Evolutionary conservation across 148 eudicot species (phyloP).

Genomic region (Spergularia bocconei): DNA sequence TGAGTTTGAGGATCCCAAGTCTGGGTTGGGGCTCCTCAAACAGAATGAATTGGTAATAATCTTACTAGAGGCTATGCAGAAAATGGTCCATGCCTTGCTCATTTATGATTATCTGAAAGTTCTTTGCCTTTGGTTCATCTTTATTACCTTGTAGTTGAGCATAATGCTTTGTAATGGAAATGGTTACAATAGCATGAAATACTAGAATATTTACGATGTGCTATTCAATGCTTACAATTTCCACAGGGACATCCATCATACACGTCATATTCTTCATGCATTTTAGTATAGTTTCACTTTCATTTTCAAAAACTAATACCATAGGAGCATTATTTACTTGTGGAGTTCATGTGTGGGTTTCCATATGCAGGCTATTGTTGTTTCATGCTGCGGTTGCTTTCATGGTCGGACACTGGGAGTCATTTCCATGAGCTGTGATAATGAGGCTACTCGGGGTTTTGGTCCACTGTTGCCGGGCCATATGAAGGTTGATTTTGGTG

Average conservation of each 20-base stretch:
- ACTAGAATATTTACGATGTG: background rate
- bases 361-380: constrained; percentile 75
- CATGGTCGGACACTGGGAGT: constrained; percentile 94
- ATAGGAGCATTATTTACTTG: background rate
- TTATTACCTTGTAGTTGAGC: constrained; percentile 5
- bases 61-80: no score
- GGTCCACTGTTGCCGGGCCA: constrained; percentile 88
- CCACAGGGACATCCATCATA: background rate
- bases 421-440: constrained; percentile 98
- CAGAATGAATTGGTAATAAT: no score
- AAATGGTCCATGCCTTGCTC: background rate
- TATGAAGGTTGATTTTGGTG: constrained; percentile 94
- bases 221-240: background rate
- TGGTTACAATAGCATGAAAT: background rate
- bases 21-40: background rate
- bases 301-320: background rate
- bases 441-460: constrained; percentile 93
- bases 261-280: no score
- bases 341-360: background rate
- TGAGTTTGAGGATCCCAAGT: constrained; percentile 2
- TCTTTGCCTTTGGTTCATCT: background rate
- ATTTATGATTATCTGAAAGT: background rate
- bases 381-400: constrained; percentile 97
- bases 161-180: background rate
- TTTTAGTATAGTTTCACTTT: no score